A percentile compares a stretch with the other conserved stretches of the same genome.
These are phyloP conservation scores for Sporodiniella umbellata DNA, from an alignment of 371 early-diverging fungal species.

Conservation along the genomic window DNA sequence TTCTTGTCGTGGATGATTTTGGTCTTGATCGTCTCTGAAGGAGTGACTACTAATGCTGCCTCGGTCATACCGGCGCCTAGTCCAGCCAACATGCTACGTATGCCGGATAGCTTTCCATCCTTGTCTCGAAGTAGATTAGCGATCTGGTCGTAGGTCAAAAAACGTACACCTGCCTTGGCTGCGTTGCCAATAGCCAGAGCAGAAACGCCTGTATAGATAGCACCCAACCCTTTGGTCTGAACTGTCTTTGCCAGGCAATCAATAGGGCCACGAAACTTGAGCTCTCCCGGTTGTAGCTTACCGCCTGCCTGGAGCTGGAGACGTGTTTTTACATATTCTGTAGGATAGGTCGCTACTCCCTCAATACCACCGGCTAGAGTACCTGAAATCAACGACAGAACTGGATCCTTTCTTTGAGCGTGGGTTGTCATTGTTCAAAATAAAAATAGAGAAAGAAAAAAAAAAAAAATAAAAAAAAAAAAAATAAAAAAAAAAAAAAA, in stretches of 20 bases:
- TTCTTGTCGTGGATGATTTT: conserved; percentile 83
- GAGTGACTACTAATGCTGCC: conserved; percentile 84
- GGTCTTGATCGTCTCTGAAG: conserved; percentile 92
- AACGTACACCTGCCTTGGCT: conserved; percentile 89
- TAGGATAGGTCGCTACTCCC: conserved; percentile 85
- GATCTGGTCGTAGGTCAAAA: conserved; percentile 84
- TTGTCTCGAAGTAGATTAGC: conserved; percentile 68
- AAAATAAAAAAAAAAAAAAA: too few species aligned
- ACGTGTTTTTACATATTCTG: conserved; percentile 92
- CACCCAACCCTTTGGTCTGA: conserved; percentile 61
- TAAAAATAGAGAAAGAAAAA: not conserved
- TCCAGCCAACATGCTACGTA: conserved; percentile 76
- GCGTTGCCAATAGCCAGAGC: conserved; percentile 89
- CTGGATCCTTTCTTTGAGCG: conserved; percentile 36
- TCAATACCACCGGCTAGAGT: conserved; percentile 88
- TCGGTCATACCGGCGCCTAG: conserved; percentile 89
- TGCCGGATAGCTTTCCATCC: conserved; percentile 65
- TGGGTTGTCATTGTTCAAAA: too few species aligned
- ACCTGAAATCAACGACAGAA: conserved; percentile 72
- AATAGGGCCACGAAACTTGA: conserved; percentile 74
- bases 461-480: conserved; percentile 1
- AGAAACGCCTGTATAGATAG: conserved; percentile 80
- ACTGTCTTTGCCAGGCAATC: conserved; percentile 72
- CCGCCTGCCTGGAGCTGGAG: conserved; percentile 79
- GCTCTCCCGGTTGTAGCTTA: conserved; percentile 39